These are phyloP conservation scores for Colletotrichum higginsianum DNA, from an alignment of 2,329 filamentous ascomycete genomes.

Conservation along the genomic window DNA sequence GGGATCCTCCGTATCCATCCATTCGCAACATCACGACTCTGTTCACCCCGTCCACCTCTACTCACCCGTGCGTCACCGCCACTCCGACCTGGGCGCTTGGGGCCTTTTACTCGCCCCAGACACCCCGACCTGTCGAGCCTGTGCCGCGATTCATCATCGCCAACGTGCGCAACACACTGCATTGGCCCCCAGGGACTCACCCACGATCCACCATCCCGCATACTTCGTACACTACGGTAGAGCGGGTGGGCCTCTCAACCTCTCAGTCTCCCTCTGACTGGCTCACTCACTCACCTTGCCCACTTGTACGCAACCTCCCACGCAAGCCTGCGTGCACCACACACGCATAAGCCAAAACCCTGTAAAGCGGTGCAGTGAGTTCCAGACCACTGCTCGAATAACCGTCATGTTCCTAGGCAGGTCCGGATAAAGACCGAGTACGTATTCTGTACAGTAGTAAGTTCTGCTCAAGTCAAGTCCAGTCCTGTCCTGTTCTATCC, in stretches of 20 bases:
- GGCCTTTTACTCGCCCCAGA: not conserved
- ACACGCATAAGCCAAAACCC: conserved; percentile 20
- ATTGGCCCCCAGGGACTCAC: not conserved
- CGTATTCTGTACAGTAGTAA: not conserved
- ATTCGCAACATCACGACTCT: conserved; percentile 17
- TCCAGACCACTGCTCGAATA: not conserved
- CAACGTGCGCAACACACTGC: conserved; percentile 6
- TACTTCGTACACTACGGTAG: not conserved
- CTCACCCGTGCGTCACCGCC: conserved; percentile 35
- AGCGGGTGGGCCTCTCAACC: too few species aligned
- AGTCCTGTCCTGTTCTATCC: too few species aligned
- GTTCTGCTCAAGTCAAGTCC: too few species aligned
- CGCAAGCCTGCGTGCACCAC: conserved; percentile 4
- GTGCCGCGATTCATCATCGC: conserved; percentile 15
- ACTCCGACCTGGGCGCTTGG: not conserved
- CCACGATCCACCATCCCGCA: conserved; percentile 26
- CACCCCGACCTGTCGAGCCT: conserved; percentile 19
- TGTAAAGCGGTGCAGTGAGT: not conserved
- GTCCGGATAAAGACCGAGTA: conserved; percentile 28
- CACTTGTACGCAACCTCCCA: conserved; percentile 12
- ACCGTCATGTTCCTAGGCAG: not conserved
- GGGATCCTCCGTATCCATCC: not conserved
- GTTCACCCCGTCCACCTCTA: conserved; percentile 19
- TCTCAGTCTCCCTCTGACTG: not conserved
- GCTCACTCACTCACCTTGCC: not conserved